Percentiles rank a stretch among this genome's conserved stretches.
phyloP scores from a whole-genome alignment of 2,329 filamentous ascomycete genomes.

The Stemphylium lycopersici region DNA sequence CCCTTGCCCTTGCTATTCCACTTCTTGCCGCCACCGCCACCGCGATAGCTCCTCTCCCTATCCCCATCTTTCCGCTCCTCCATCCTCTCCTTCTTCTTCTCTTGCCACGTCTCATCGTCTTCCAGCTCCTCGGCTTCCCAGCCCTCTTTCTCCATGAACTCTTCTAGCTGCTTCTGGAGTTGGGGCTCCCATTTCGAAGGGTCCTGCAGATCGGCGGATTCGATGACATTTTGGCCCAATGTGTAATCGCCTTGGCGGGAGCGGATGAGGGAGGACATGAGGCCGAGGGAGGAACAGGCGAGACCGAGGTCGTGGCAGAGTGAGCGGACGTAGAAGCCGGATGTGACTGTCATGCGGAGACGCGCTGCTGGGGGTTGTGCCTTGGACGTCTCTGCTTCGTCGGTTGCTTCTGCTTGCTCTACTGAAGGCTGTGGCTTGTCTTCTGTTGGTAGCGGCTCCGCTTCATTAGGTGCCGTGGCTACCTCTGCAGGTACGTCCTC shows the following conservation, averaged over 20 bases:
- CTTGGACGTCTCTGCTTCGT: background rate
- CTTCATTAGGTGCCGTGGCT: background rate
- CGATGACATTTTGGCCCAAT: conserved; percentile 73
- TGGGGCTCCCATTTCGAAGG: conserved; percentile 84
- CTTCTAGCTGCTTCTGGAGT: conserved; percentile 64
- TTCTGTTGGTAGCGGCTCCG: background rate
- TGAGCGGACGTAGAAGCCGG: conserved; percentile 94
- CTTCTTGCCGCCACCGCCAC: conserved; percentile 20
- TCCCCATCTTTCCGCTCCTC: conserved; percentile 28
- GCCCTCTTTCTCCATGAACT: conserved; percentile 55
- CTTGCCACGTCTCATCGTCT: conserved; percentile 39
- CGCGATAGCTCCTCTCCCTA: conserved; percentile 26
- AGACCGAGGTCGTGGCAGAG: conserved; percentile 90
- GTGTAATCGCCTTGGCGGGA: conserved; percentile 82
- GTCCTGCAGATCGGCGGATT: conserved; percentile 75
- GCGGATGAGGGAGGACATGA: conserved; percentile 85
- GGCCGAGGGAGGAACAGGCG: conserved; percentile 77
- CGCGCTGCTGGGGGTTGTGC: conserved; percentile 69
- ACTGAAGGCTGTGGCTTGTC: background rate
- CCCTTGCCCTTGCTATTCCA: conserved; percentile 22
- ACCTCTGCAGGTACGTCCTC: conserved; percentile 8
- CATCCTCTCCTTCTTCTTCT: conserved; percentile 52
- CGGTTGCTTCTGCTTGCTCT: background rate
- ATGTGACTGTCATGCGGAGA: conserved; percentile 90
- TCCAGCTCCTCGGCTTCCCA: conserved; percentile 39